Evolutionary conservation across 1,284 basidiomycete genomes (phyloP), one percentile per base, ranked within the genome.

Genomic region (Ustilago hordei): DNA sequence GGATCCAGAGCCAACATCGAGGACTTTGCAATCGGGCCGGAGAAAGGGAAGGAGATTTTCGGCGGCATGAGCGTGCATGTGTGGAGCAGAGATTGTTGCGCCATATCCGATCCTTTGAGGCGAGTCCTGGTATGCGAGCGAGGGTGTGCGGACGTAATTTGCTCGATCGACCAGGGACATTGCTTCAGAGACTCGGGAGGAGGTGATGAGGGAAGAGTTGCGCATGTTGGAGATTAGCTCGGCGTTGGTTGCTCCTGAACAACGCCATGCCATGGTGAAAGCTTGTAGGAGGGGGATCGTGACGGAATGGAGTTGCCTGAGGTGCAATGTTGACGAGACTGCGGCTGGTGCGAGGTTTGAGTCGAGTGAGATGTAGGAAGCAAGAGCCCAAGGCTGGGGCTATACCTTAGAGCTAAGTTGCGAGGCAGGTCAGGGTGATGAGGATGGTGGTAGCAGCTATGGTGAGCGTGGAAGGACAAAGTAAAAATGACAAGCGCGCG

Each of bases 71-170:
- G 93, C 94, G 76, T 96, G 94, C 82, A 84, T 95, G 85, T 95
- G 94, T 3, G 94, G 94, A 0, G 94, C 95, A 55, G 92, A 93
- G 72, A 95, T 95, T 0, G 94, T 96, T 23, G 94, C 94, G 13
- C 90, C 91, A 77, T 92, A 89, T 3, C 92, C 92, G 60, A 94
- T 95, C 9, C 89, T 92, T 91, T 93, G 92, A 17, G 94, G 94
- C 0, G 91, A 90, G 82, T 95, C 94, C 35, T 90, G 87, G 74
- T 95, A 95, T 3, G 93, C 78, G 3, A 34, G 8, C 6, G 31
- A 35, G 2, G 57, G 50, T 3, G 43, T 84, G 0, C 87, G 84
- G 12, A 93, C 92, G 82, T 93, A 95, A 81, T 92, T 89, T 9
- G 66, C 75, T 2, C 82, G 65, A 53, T 84, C 81, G 1, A 80